Conservation (phyloP, 495 filamentous ascomycete genomes). For the Aspergillus bridgeri region DNA sequence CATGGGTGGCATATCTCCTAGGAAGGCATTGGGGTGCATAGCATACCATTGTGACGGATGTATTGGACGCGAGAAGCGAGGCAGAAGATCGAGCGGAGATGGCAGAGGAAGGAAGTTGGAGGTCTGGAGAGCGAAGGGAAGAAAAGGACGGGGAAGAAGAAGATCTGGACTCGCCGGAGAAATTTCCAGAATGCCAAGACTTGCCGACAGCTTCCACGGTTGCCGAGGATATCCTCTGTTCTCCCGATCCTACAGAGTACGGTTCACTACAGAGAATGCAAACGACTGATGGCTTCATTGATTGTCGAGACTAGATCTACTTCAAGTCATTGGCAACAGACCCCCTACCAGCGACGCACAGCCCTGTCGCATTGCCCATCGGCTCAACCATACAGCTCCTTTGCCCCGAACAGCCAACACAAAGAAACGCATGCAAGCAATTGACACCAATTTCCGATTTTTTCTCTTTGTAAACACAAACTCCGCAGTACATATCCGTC, state of each 20-base stretch:
- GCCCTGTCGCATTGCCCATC: neutral
- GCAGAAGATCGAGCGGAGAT: neutral
- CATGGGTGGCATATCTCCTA: neutral
- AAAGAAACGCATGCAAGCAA: neutral
- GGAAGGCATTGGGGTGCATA: neutral
- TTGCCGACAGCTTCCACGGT: constrained; percentile 22
- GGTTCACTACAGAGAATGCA: no score
- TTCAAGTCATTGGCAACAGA: neutral
- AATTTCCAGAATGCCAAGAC: constrained; percentile 58
- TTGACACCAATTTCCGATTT: neutral
- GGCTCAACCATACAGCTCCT: constrained; percentile 9
- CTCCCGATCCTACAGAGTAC: no score
- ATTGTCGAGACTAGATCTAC: neutral
- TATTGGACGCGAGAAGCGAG: neutral
- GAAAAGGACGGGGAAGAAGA: constrained; percentile 30
- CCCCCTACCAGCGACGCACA: neutral
- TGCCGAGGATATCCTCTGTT: constrained; percentile 31
- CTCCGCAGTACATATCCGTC: constrained; percentile 22
- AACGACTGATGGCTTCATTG: no score
- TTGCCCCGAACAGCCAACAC: constrained; percentile 12
- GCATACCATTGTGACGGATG: constrained; percentile 31
- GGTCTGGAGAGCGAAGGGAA: constrained; percentile 27
- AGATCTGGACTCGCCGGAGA: constrained; percentile 42
- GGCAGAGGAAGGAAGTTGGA: constrained; percentile 15
- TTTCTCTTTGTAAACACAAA: constrained; percentile 18